Conservation (phyloP, 2,329 filamentous ascomycete genomes). For the Cladobotryum protrusum region DNA sequence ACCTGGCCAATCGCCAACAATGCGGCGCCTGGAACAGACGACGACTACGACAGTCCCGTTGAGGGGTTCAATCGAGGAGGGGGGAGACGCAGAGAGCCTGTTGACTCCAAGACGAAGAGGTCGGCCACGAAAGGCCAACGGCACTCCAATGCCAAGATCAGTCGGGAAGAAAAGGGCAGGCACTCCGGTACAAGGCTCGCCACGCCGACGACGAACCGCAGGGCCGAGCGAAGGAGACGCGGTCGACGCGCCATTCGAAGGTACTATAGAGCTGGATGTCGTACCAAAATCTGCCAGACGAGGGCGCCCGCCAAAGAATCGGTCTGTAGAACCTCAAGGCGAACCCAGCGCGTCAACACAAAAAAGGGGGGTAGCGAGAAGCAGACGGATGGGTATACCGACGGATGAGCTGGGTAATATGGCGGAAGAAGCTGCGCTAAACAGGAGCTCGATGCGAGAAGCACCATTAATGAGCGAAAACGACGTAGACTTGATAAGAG, state of each 20-base stretch:
- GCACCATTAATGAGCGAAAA: constrained; percentile 19
- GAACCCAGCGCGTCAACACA: constrained; percentile 14
- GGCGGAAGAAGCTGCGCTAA: constrained; percentile 17
- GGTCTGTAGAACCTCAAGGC: constrained; percentile 20
- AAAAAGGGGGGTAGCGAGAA: constrained; percentile 12
- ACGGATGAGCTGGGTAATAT: constrained; percentile 23
- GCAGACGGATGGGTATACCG: constrained; percentile 19
- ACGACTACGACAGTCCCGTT: constrained; percentile 49
- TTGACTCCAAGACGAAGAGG: constrained; percentile 38
- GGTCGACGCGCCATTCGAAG: constrained; percentile 18
- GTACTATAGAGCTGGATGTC: constrained; percentile 16
- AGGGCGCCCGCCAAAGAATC: constrained; percentile 25
- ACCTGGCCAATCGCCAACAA: constrained; percentile 33
- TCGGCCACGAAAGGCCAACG: constrained; percentile 44
- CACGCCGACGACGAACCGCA: constrained; percentile 28
- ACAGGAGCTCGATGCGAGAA: constrained; percentile 11
- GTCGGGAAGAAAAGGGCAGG: constrained; percentile 40
- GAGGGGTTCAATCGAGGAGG: constrained; percentile 33
- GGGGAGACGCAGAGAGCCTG: constrained; percentile 26
- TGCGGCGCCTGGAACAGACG: constrained; percentile 31
- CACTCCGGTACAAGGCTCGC: constrained; percentile 36
- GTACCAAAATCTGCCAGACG: constrained; percentile 28
- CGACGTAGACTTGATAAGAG: constrained; percentile 24
- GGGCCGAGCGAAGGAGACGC: constrained; percentile 22
- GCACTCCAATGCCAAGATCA: constrained; percentile 42